Evolutionary conservation across 2,329 filamentous ascomycete species (phyloP).

Genomic region (Alternaria ethzedia): DNA sequence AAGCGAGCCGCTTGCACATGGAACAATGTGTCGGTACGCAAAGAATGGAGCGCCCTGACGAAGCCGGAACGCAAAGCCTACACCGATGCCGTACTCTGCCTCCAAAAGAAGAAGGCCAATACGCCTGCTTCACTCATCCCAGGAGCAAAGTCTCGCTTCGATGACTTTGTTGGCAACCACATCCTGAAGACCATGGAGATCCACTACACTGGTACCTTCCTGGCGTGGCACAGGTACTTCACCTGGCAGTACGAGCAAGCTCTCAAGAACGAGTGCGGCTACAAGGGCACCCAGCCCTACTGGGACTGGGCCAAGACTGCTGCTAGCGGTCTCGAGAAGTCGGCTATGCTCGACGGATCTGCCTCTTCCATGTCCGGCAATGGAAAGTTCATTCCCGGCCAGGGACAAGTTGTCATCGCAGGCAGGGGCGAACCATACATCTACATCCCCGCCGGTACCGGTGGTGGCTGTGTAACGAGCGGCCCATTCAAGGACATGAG

Average conservation of each 20-base stretch:
- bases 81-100: constrained; percentile 46
- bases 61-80: constrained; percentile 42
- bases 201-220: constrained; percentile 42
- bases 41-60: constrained; percentile 36
- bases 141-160: constrained; percentile 43
- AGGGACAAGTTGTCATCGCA: constrained; percentile 34
- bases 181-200: constrained; percentile 44
- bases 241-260: constrained; percentile 51
- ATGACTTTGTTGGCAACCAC: constrained; percentile 49
- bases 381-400: constrained; percentile 45
- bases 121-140: constrained; percentile 35
- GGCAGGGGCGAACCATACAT: constrained; percentile 30
- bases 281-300: constrained; percentile 53
- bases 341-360: constrained; percentile 63
- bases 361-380: constrained; percentile 56
- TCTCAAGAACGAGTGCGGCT: constrained; percentile 52
- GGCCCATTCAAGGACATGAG: constrained; percentile 58
- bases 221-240: constrained; percentile 51
- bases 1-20: constrained; percentile 35
- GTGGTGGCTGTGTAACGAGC: constrained; percentile 61
- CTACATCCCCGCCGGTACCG: constrained; percentile 56
- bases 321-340: constrained; percentile 51
- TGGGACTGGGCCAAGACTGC: constrained; percentile 61
- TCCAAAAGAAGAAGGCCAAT: constrained; percentile 36
- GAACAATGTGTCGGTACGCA: constrained; percentile 32